These are phyloP conservation scores for Lichtheimia corymbifera DNA, from an alignment of 371 early-diverging fungal species.

Conservation along the genomic window DNA sequence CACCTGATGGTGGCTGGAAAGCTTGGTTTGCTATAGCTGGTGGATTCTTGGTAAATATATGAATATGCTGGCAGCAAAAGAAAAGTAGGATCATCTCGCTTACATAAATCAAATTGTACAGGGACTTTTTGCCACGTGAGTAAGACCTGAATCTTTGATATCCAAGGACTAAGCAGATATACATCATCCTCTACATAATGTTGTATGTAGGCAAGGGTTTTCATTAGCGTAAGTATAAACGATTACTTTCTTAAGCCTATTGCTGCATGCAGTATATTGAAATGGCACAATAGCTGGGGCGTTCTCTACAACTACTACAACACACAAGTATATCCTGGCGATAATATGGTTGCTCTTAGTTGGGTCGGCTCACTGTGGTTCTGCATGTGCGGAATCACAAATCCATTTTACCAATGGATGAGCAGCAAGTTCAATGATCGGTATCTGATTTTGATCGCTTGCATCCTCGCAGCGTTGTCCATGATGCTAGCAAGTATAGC, in stretches of 20 bases:
- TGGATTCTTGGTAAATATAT: conserved; percentile 35
- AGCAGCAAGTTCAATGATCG: conserved; percentile 30
- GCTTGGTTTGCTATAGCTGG: conserved; percentile 48
- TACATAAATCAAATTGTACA: conserved; percentile 2
- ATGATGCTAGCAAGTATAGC: conserved; percentile 26
- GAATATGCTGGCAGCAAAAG: neutral
- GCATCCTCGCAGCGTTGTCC: conserved; percentile 51
- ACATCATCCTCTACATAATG: too few species aligned
- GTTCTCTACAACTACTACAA: conserved; percentile 34
- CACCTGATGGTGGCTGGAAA: conserved; percentile 35
- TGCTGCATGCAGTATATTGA: too few species aligned
- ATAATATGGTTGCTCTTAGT: conserved; percentile 27
- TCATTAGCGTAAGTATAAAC: too few species aligned
- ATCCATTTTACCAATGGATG: conserved; percentile 44
- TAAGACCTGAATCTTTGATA: neutral
- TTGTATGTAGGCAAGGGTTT: too few species aligned
- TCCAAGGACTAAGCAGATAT: too few species aligned
- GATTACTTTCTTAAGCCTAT: too few species aligned
- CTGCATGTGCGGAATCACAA: conserved; percentile 29
- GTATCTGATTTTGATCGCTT: conserved; percentile 13
- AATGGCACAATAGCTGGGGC: conserved; percentile 27
- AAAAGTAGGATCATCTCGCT: neutral
- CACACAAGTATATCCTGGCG: conserved; percentile 25
- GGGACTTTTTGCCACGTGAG: conserved; percentile 40
- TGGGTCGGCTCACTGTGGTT: conserved; percentile 50